Base-by-base conservation (phyloP, 2,329 filamentous ascomycete species). In the Penicillium sp. region DNA sequence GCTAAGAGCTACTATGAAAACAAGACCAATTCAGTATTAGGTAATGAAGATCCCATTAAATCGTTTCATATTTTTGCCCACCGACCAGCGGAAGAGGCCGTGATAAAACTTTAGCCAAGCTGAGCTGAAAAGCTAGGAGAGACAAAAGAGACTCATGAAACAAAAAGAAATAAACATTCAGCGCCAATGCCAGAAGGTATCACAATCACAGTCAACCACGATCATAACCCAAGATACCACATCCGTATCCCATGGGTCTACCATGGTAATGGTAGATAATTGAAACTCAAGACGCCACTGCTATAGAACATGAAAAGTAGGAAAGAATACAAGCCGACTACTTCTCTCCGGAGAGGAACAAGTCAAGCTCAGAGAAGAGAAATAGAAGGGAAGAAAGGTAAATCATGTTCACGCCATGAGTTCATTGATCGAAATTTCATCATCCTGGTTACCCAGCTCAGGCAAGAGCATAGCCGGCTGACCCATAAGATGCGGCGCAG, bases 391-490 rank as follows among this genome's bases (percentile, higher is more conserved):
- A 40, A 51, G 15, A 41, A 29, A 41, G 30, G 32, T 45, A 15
- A 4, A 9, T 37, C 18, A 21, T 47, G 34, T 52, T 64, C 55
- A 69, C 27, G 61, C 51, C 58, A 69, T 67, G 42, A 70, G 58
- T 41, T 69, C 68, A 49, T 74, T 68, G 52, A 75, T 60, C 42
- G 72, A 68, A 36, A 67, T 36, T 49, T 69, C 68, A 23, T 65
- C 67, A 26, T 67, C 67, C 34, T 64, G 60, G 7, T 58, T 62
- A 34, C 58, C 57, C 10, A 71, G 37, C 23, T 69, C 66, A 4
- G 68, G 65, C 44, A 72, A 42, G 3, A 68, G 44, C 58, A 64
- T 63, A 1, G 64, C 68, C 10, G 70, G 63, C 23, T 65, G 68
- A 17, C 70, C 70, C 51, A 73, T 72, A 3, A 73, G 54, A 15